Evolutionary conservation across 2,329 filamentous ascomycete species (phyloP), one percentile per base, ranked within the genome.

Genomic region (Coniochaeta prunicola): DNA sequence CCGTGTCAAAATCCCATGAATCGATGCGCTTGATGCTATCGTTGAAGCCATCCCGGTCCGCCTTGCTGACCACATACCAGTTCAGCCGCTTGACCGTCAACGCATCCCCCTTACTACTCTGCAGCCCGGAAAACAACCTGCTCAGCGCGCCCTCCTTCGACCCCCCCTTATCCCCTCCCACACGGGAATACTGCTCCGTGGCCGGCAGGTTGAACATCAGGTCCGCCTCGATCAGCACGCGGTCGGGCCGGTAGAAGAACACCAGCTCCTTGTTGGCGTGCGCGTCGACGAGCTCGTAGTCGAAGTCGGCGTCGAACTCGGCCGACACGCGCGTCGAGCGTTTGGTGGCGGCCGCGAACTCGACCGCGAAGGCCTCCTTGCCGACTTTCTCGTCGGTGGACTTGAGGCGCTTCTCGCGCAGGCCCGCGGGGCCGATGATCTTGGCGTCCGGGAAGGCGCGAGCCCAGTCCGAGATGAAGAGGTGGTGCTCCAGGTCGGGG

Each of bases 401-500:
- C 63, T 82, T 80, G 60, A 82, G 82, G 42, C 93, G 87, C 76
- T 96, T 96, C 74, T 92, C 91, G 24, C 85, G 86, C 1, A 99
- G 83, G 0, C 90, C 91, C 66, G 93, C 87, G 1, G 91, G 89
- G 1, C 87, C 93, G 66, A 97, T 83, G 54, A 99, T 80, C 66
- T 87, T 86, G 33, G 93, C 92, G 45, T 81, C 72, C 0, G 93
- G 92, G 71, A 85, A 97, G 28, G 85, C 89, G 55, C 82, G 77
- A 67, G 89, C 85, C 93, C 94, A 99, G 55, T 90, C 80, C 0
- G 89, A 88, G 58, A 99, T 72, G 77, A 94, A 96, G 71, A 99
- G 91, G 80, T 99, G 94, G 74, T 99, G 94, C 77, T 99, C 92
- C 57, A 90, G 81, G 72, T 99, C 94, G 1, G 89, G 85, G 0